Evolutionary conservation across 108 stramenopile species (phyloP).

Genomic region (Cylindrotheca fusiformis): DNA sequence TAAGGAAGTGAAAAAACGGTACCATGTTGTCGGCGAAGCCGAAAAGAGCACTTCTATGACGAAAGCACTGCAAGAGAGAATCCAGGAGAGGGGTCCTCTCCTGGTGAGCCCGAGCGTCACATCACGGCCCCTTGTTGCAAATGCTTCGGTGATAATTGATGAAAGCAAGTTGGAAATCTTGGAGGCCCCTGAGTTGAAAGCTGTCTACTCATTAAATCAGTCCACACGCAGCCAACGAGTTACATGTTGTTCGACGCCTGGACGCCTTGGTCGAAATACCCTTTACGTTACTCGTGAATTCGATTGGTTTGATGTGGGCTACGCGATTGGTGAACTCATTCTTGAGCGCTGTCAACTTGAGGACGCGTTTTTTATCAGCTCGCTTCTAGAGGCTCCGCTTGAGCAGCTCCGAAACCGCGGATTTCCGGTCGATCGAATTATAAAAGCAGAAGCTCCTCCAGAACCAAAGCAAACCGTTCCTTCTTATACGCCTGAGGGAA

Average conservation of each 20-base stretch:
- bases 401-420: constrained; percentile 66
- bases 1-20: constrained; percentile 57
- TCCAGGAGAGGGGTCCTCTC: constrained; percentile 62
- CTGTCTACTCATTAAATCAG: constrained; percentile 55
- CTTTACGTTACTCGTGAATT: constrained; percentile 58
- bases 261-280: constrained; percentile 18
- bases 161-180: constrained; percentile 39
- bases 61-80: constrained; percentile 42
- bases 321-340: constrained; percentile 65
- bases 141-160: constrained; percentile 51
- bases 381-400: constrained; percentile 66
- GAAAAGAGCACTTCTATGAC: constrained; percentile 37
- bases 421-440: constrained; percentile 73
- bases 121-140: constrained; percentile 55
- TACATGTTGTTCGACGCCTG: constrained; percentile 51
- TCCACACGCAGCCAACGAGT: constrained; percentile 42
- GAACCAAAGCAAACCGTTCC: constrained; percentile 8
- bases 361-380: constrained; percentile 72
- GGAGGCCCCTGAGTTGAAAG: constrained; percentile 49
- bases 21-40: constrained; percentile 48
- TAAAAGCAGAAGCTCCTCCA: constrained; percentile 41
- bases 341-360: constrained; percentile 71
- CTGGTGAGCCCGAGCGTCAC: constrained; percentile 66
- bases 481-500: not conserved
- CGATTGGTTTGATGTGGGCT: constrained; percentile 79